phyloP scores from a whole-genome alignment of 1,139 yeast genomes.

The Suhomyces panamericanus region DNA sequence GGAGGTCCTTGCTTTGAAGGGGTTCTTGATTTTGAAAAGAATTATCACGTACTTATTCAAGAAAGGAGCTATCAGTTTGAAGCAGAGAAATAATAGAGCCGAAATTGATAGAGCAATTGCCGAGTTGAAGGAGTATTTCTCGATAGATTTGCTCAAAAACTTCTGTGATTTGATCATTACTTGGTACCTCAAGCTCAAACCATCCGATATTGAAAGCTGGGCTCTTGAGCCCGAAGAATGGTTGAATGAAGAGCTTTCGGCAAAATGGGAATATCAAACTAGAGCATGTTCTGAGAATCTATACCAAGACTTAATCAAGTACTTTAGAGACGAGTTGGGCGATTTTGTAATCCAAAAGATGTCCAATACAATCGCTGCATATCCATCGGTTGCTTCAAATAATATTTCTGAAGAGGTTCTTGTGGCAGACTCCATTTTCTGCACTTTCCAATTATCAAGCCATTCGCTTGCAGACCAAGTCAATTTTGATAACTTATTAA shows the following conservation, averaged over 20 bases:
- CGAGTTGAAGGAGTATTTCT: conserved; percentile 55
- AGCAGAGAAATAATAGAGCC: conserved; percentile 57
- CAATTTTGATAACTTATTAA: conserved; percentile 61
- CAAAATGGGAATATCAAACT: conserved; percentile 81
- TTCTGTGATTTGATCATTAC: conserved; percentile 66
- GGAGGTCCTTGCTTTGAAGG: conserved; percentile 74
- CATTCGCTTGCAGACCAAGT: conserved; percentile 62
- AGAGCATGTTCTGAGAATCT: conserved; percentile 88
- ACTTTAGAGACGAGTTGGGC: conserved; percentile 61
- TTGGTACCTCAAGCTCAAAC: conserved; percentile 72
- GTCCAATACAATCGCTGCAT: conserved; percentile 46
- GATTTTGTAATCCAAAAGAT: conserved; percentile 66
- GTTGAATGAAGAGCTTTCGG: conserved; percentile 76
- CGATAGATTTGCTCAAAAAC: conserved; percentile 52
- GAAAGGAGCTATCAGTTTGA: conserved; percentile 67
- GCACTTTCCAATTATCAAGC: conserved; percentile 79
- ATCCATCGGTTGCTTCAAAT: conserved; percentile 22
- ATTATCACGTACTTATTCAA: conserved; percentile 62
- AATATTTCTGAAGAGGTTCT: conserved; percentile 35
- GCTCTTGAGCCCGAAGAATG: conserved; percentile 86
- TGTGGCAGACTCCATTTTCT: conserved; percentile 74
- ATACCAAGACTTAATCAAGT: conserved; percentile 69
- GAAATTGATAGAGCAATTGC: conserved; percentile 62
- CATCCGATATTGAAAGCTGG: conserved; percentile 82
- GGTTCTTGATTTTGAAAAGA: conserved; percentile 64